Conservation (phyloP, 2,329 filamentous ascomycete genomes). For the Microthyrium microscopicum region DNA sequence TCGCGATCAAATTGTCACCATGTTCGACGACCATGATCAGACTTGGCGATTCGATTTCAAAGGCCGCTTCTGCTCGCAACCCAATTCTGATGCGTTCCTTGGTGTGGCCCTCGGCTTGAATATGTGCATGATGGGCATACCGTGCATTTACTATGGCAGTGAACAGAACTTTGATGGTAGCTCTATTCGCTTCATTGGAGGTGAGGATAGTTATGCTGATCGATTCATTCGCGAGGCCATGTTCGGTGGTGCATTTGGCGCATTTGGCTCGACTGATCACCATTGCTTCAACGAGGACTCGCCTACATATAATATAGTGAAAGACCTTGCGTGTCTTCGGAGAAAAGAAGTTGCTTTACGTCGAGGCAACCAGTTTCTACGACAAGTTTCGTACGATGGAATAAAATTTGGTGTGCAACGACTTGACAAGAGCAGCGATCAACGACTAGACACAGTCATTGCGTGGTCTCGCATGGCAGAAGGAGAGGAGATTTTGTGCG, state of each 20-base stretch:
- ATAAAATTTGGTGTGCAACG: constrained; percentile 9
- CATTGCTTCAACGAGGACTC: constrained; percentile 12
- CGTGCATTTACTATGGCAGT: constrained; percentile 15
- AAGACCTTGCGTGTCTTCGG: no score
- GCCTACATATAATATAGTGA: constrained; percentile 9
- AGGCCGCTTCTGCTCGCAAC: constrained; percentile 11
- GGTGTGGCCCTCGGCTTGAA: constrained; percentile 12
- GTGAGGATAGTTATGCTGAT: constrained; percentile 7
- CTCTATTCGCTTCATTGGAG: no score
- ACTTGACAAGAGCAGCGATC: background rate
- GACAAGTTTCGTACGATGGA: constrained; percentile 11
- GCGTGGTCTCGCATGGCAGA: constrained; percentile 12
- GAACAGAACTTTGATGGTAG: constrained; percentile 13
- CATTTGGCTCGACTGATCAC: constrained; percentile 11
- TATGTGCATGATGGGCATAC: constrained; percentile 13
- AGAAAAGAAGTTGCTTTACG: constrained; percentile 8
- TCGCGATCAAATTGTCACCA: constrained; percentile 13
- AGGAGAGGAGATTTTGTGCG: constrained; percentile 8
- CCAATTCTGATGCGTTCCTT: constrained; percentile 7
- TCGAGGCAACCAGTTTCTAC: constrained; percentile 11
- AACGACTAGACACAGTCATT: constrained; percentile 8
- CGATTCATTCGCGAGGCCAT: constrained; percentile 14
- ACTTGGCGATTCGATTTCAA: constrained; percentile 9
- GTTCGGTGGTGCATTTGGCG: constrained; percentile 13
- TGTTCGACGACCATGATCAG: constrained; percentile 12